phyloP scores from a whole-genome alignment of 2,329 filamentous ascomycete genomes.

The Pleurostoma richardsiae region DNA sequence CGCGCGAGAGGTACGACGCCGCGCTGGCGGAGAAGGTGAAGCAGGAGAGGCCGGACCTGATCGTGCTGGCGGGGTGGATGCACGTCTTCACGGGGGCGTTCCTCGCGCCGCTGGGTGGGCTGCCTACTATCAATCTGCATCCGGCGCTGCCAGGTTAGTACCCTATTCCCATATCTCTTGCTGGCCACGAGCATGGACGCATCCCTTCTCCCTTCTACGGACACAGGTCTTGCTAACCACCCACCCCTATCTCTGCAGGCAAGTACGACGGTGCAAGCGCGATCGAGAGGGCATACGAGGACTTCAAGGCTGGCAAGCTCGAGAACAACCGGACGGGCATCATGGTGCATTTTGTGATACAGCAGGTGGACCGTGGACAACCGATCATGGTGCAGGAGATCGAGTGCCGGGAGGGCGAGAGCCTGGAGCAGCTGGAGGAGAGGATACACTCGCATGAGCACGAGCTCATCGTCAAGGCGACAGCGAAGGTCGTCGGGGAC shows the following conservation, averaged over 20 bases:
- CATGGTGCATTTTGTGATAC: conserved; percentile 84
- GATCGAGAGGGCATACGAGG: conserved; percentile 72
- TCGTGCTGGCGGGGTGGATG: conserved; percentile 86
- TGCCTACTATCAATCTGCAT: conserved; percentile 79
- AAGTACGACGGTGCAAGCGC: conserved; percentile 73
- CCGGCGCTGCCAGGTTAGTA: conserved; percentile 61
- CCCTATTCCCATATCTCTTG: background rate
- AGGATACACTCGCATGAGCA: conserved; percentile 76
- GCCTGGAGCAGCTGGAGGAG: conserved; percentile 60
- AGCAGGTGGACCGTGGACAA: conserved; percentile 73
- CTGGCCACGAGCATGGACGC: no score
- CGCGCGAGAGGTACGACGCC: conserved; percentile 66
- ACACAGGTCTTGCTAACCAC: no score
- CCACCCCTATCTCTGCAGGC: conserved; percentile 35
- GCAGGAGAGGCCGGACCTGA: conserved; percentile 55
- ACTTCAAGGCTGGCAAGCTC: conserved; percentile 60
- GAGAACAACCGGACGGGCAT: conserved; percentile 70
- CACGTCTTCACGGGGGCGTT: conserved; percentile 70
- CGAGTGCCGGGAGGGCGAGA: conserved; percentile 57
- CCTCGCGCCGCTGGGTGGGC: conserved; percentile 60
- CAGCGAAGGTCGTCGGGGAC: conserved; percentile 40
- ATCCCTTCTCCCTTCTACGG: no score
- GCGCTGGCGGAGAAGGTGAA: conserved; percentile 68
- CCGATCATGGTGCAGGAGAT: conserved; percentile 70
- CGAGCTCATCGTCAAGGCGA: conserved; percentile 72